phyloP scores from a whole-genome alignment of 2,329 filamentous ascomycete genomes.

The Cladophialophora yegresii region DNA sequence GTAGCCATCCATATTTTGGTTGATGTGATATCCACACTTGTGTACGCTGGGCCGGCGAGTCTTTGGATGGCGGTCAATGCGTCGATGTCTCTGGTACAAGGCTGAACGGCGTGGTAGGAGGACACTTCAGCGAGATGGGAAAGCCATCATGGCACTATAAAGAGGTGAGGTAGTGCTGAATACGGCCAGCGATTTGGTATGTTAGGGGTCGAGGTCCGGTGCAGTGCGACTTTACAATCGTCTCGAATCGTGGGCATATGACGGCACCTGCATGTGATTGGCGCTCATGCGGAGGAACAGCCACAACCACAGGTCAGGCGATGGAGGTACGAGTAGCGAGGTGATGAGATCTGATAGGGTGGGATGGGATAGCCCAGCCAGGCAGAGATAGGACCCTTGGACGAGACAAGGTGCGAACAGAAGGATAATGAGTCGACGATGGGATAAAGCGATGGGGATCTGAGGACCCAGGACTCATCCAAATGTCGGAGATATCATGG shows the following conservation, averaged over 20 bases:
- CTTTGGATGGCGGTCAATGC: constrained; percentile 20
- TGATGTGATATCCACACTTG: constrained; percentile 16
- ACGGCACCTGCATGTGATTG: constrained; percentile 34
- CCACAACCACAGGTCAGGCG: constrained; percentile 5
- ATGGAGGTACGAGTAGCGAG: constrained; percentile 5
- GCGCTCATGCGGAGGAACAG: constrained; percentile 13
- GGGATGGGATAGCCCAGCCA: constrained; percentile 3
- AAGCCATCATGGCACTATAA: constrained; percentile 29
- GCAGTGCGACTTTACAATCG: constrained; percentile 16
- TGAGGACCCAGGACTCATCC: constrained; percentile 8
- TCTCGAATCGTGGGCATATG: constrained; percentile 34
- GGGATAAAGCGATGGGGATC: constrained; percentile 14
- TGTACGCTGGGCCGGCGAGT: constrained; percentile 7
- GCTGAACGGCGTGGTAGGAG: constrained; percentile 1
- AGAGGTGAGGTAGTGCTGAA: constrained; percentile 1
- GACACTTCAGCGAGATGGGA: constrained; percentile 22
- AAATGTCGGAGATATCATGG: constrained; percentile 12
- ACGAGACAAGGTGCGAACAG: constrained; percentile 4
- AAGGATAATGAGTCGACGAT: constrained; percentile 13
- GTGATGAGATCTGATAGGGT: not conserved
- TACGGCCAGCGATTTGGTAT: constrained; percentile 24
- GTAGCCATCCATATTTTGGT: constrained; percentile 35
- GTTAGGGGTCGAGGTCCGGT: constrained; percentile 8
- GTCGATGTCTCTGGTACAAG: constrained; percentile 13
- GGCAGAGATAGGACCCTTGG: constrained; percentile 9